These are phyloP conservation scores for Tremellales sp. DNA, from an alignment of 1,284 basidiomycete genomes.

Conservation along the genomic window DNA sequence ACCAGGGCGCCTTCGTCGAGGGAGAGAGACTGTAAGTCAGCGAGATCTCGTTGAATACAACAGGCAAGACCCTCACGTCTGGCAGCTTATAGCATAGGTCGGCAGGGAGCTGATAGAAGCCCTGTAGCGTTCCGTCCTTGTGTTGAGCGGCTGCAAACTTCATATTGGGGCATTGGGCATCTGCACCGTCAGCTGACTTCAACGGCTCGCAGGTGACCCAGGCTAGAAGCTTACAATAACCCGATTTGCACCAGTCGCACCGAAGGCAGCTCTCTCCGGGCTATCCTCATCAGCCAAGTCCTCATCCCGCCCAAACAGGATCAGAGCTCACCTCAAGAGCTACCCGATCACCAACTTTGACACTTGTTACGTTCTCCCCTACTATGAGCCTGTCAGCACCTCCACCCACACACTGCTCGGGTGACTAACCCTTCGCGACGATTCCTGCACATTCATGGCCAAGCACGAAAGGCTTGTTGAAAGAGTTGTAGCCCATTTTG, in stretches of 20 bases:
- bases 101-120: constrained; percentile 3
- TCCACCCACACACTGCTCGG: too few species aligned
- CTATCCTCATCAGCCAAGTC: background rate
- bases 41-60: background rate
- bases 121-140: constrained; percentile 4
- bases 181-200: background rate
- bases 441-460: constrained; percentile 6
- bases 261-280: constrained; percentile 4
- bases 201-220: too few species aligned
- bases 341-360: constrained; percentile 4
- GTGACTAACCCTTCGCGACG: background rate
- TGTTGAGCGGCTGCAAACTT: constrained; percentile 6
- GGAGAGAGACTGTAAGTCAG: background rate
- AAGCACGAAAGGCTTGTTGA: constrained; percentile 4
- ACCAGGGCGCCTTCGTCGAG: constrained; percentile 8
- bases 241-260: constrained; percentile 6
- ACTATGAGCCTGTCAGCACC: too few species aligned
- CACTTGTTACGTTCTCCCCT: background rate
- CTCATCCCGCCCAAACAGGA: background rate
- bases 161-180: constrained; percentile 7
- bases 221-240: constrained; percentile 1
- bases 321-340: constrained; percentile 2
- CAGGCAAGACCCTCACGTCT: background rate
- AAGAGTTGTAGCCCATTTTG: background rate
- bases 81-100: constrained; percentile 6